phyloP scores from a whole-genome alignment of 805 yeast genomes.

The Myxozyma monticola region DNA sequence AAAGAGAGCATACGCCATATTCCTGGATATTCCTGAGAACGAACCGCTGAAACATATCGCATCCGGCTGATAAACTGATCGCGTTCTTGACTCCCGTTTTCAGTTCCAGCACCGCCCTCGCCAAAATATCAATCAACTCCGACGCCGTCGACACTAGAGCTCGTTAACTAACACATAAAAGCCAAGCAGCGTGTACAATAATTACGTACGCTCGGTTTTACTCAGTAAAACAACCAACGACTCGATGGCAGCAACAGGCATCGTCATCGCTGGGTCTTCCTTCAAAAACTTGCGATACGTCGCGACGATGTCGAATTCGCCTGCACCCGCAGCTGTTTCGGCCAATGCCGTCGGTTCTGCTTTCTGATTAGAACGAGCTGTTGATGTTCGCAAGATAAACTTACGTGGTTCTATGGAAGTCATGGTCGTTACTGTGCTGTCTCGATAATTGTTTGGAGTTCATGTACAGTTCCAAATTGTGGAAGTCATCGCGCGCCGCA shows the following conservation, averaged over 20 bases:
- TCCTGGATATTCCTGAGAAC: slow-evolving; percentile 85
- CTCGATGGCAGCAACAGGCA: slow-evolving; percentile 99
- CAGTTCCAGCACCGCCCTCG: slow-evolving; percentile 70
- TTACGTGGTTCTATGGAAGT: too few species aligned
- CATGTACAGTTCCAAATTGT: too few species aligned
- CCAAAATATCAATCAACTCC: slow-evolving; percentile 79
- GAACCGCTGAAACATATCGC: slow-evolving; percentile 93
- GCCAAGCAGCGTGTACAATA: not conserved
- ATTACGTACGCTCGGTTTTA: slow-evolving; percentile 62
- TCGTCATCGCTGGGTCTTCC: slow-evolving; percentile 95
- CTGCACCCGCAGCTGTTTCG: not conserved
- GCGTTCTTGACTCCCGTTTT: slow-evolving; percentile 84
- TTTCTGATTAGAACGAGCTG: not conserved
- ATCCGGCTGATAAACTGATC: slow-evolving; percentile 92
- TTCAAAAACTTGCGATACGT: slow-evolving; percentile 76
- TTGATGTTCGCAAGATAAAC: too few species aligned
- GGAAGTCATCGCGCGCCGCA: too few species aligned
- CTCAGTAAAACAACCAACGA: slow-evolving; percentile 80
- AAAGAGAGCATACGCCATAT: slow-evolving; percentile 44
- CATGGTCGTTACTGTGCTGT: too few species aligned
- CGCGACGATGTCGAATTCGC: slow-evolving; percentile 66
- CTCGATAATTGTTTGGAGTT: too few species aligned
- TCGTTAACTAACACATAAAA: not conserved
- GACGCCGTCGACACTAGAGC: slow-evolving; percentile 74
- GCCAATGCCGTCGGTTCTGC: not conserved